Percentiles rank a stretch among this genome's conserved stretches.
Conservation (phyloP, 495 filamentous ascomycete genomes). For the Neurospora sp. region DNA sequence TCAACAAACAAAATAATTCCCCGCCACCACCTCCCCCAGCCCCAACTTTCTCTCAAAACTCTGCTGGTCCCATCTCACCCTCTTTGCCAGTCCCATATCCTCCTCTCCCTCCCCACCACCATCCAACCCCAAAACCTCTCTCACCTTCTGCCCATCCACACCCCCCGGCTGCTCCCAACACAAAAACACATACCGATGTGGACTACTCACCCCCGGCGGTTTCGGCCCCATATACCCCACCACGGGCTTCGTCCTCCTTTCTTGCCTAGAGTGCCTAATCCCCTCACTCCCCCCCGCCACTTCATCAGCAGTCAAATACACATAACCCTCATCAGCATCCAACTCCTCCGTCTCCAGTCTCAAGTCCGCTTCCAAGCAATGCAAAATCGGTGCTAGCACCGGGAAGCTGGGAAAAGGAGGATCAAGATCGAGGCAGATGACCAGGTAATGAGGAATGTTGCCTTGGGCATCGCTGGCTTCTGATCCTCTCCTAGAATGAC, state of each 20-base stretch:
- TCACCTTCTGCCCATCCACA: conserved; percentile 34
- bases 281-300: conserved; percentile 1
- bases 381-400: conserved; percentile 39
- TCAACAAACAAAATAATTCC: conserved; percentile 41
- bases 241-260: conserved; percentile 2
- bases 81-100: conserved; percentile 25
- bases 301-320: conserved; percentile 3
- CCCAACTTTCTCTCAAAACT: conserved; percentile 35
- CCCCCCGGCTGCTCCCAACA: conserved; percentile 46
- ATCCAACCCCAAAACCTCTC: conserved; percentile 23
- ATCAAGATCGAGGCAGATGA: conserved; percentile 41
- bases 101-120: neutral
- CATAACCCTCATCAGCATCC: conserved; percentile 11
- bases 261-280: conserved; percentile 1
- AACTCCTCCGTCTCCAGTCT: conserved; percentile 1
- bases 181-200: conserved; percentile 49
- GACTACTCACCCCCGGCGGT: conserved; percentile 39
- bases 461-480: neutral
- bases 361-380: conserved; percentile 35
- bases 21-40: conserved; percentile 39
- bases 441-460: conserved; percentile 27
- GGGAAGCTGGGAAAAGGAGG: conserved; percentile 42
- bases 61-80: conserved; percentile 45
- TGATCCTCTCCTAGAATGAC: neutral
- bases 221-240: conserved; percentile 38